Base-by-base conservation (phyloP, 2,329 filamentous ascomycete genomes). In the Fusarium hainanense region DNA sequence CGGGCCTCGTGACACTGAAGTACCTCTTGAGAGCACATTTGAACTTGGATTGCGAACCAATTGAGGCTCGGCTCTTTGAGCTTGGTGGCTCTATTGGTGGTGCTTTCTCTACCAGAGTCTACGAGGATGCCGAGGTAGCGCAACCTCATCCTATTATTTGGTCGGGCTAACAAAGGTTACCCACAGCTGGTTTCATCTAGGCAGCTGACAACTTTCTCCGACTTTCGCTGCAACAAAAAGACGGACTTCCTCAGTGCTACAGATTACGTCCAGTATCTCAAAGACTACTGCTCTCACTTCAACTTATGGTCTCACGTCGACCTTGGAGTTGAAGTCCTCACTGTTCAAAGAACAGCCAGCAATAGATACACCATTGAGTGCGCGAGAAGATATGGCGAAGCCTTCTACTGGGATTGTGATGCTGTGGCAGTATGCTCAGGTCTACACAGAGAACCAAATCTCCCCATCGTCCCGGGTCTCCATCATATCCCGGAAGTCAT, bases 401-500 rank as follows among this genome's bases (percentile, higher is more conserved):
- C 20, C 3, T 21, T 42, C 2, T 23, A 32, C 4, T 68, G 56
- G 62, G 6, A 20, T 1, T 68, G 62, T 3, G 43, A 66, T 13
- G 64, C 64, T 10, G 7, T 66, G 2, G 62, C 62, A 7, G 23
- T 68, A 18, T 68, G 62, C 20, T 50, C 64, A 7, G 64, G 62
- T 0, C 20, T 68, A 4, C 64, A 68, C 16, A 46, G 52, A 21
- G 64, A 66, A 27, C 56, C 64, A 9, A 57, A 68, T 10, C 13
- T 66, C 4, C 56, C 64, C 1, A 7, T 2, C 3, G 50, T 68
- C 7, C 43, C 62, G 7, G 64, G 64, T 1, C 46, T 68, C 0
- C 28, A 54, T 3, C 13, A 68, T 6, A 41, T 66, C 3, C 32
- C 56, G 1, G 20, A 47, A 18, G 75, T 82, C 0, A 70, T 83